Conservation (phyloP, 345 rosid species). For the Salix suchowensis region DNA sequence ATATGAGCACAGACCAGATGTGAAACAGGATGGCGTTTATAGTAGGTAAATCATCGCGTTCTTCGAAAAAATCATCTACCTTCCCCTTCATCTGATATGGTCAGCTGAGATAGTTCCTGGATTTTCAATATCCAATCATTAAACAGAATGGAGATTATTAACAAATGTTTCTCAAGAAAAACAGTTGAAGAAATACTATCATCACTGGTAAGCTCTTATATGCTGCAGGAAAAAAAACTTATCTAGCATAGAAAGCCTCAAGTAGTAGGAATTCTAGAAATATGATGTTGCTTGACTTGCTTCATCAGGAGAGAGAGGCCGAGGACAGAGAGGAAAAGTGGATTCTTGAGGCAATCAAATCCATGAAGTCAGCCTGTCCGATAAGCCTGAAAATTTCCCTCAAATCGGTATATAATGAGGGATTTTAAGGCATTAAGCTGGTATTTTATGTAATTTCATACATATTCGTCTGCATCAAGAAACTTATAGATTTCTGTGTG, state of each 20-base stretch:
- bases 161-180: conserved; percentile 24
- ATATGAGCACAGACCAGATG: conserved; percentile 2
- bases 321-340: conserved; percentile 12
- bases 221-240: not conserved
- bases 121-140: not conserved
- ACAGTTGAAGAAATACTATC: conserved; percentile 22
- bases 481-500: not conserved
- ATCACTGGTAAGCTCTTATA: conserved; percentile 14
- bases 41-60: conserved; percentile 4
- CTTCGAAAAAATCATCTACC: not conserved
- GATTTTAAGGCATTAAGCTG: not conserved
- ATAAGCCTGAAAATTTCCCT: conserved; percentile 25
- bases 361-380: conserved; percentile 24
- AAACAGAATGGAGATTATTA: conserved; percentile 14
- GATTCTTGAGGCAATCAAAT: conserved; percentile 17
- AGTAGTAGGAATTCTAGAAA: not conserved
- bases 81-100: not conserved
- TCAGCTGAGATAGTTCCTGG: not conserved
- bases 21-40: conserved; percentile 13
- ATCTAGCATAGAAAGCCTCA: not conserved
- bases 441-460: not conserved
- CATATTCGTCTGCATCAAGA: not conserved
- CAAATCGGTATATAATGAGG: conserved; percentile 1
- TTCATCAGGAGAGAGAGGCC: not conserved
- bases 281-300: not conserved